Base-by-base conservation (phyloP, 345 rosid species). In the Salix arbutifolia region DNA sequence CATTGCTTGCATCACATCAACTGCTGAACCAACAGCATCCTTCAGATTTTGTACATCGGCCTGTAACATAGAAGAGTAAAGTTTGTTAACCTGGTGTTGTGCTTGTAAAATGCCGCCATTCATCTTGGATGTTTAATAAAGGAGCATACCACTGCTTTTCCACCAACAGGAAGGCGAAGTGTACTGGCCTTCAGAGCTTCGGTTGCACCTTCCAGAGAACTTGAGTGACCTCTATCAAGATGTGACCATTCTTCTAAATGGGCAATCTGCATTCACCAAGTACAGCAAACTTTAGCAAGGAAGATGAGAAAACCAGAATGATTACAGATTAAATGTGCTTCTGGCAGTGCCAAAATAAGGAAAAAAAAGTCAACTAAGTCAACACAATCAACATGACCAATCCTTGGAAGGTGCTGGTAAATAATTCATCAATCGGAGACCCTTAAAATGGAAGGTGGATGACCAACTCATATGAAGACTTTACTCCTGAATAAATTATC, bases 141-240 rank as follows among this genome's bases (percentile, higher is more conserved):
- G 25, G 75, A 73, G 79, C 91, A 53, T 86, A 85, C 97, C 74
- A 76, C 73, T 69, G 97, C 89, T 83, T 90, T 91, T 77, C 94
- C 97, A 72, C 85, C 88, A 66, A 93, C 73, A 35, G 97, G 99
- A 83, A 95, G 97, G 77, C 97, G 97, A 66, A 95, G 96, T 8
- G 97, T 93, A 81, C 97, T 95, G 79, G 99, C 99, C 88, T 84
- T 89, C 85, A 93, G 85, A 78, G 99, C 91, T 90, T 89, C 97
- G 23, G 85, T 90, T 78, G 97, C 97, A 79, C 92, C 96, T 61
- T 75, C 81, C 89, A 91, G 83, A 71, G 94, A 93, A 81, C 70
- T 86, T 12, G 84, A 87, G 80, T 93, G 95, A 81, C 88, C 91
- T 82, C 85, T 84, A 71, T 95, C 97, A 58, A 93, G 67, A 80